Evolutionary conservation across 2,329 filamentous ascomycete genomes (phyloP).

Genomic region (Trichoderma pleuroti): DNA sequence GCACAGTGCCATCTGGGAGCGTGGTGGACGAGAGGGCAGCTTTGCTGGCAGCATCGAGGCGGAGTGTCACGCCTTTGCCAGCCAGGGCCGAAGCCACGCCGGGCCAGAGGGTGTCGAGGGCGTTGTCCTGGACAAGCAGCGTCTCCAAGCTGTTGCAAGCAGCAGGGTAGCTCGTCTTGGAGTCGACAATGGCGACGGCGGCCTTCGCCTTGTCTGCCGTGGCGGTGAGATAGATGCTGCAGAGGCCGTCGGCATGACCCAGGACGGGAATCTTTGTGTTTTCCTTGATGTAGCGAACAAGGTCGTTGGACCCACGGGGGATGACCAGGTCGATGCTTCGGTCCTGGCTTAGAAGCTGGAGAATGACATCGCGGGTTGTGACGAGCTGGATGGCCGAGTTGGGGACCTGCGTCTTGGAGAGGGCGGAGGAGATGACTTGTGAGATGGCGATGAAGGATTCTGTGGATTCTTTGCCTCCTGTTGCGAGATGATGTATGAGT

Average conservation of each 20-base stretch:
- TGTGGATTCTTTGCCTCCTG: constrained; percentile 91
- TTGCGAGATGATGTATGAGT: not conserved
- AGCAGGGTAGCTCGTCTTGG: constrained; percentile 91
- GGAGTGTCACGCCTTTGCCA: constrained; percentile 73
- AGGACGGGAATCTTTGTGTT: constrained; percentile 93
- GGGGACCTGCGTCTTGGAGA: constrained; percentile 71
- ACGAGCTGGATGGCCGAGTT: constrained; percentile 89
- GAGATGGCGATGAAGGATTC: constrained; percentile 94
- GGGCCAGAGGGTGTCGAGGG: constrained; percentile 65
- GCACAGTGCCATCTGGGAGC: constrained; percentile 48
- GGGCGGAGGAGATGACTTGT: constrained; percentile 73
- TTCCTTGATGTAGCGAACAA: constrained; percentile 85
- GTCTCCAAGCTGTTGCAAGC: constrained; percentile 96
- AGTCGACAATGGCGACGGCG: constrained; percentile 75
- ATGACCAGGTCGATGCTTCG: constrained; percentile 92
- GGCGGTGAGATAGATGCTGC: constrained; percentile 76
- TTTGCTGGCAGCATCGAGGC: constrained; percentile 71
- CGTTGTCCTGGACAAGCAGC: constrained; percentile 74
- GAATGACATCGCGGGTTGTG: constrained; percentile 85
- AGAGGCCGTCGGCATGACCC: constrained; percentile 92
- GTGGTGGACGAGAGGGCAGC: constrained; percentile 54
- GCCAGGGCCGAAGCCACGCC: constrained; percentile 69
- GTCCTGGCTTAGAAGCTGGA: constrained; percentile 81
- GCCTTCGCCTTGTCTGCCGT: constrained; percentile 73
- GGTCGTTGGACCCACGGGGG: constrained; percentile 83